Percentiles rank a stretch among this genome's conserved stretches.
phyloP scores from a whole-genome alignment of 345 rosid species.

The Firmiana major region DNA sequence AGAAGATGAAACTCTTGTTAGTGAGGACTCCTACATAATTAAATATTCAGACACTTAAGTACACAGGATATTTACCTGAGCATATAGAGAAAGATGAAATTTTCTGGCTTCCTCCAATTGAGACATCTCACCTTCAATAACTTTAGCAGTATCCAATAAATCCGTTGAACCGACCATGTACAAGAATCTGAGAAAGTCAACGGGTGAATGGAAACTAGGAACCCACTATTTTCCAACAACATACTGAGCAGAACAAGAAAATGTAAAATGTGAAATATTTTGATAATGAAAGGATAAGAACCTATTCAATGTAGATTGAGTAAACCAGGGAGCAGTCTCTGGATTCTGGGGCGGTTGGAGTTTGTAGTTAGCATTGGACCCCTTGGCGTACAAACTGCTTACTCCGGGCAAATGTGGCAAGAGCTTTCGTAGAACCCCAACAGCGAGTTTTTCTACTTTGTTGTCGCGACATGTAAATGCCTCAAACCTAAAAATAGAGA shows the following conservation, averaged over 20 bases:
- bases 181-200: slow-evolving; percentile 42
- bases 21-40: background rate
- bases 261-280: background rate
- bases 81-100: slow-evolving; percentile 50
- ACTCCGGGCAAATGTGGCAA: slow-evolving; percentile 48
- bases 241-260: background rate
- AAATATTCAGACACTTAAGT: slow-evolving; percentile 5
- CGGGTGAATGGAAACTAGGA: background rate
- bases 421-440: slow-evolving; percentile 42
- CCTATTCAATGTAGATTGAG: slow-evolving; percentile 52
- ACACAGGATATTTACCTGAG: slow-evolving; percentile 30
- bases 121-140: slow-evolving; percentile 50
- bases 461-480: slow-evolving; percentile 36
- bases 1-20: slow-evolving; percentile 11
- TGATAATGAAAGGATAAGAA: slow-evolving; percentile 8
- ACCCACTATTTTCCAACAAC: background rate
- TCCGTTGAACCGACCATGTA: slow-evolving; percentile 37
- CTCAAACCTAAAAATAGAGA: slow-evolving; percentile 37
- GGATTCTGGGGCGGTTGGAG: slow-evolving; percentile 35
- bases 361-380: slow-evolving; percentile 43
- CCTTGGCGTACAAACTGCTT: slow-evolving; percentile 30
- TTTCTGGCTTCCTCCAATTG: slow-evolving; percentile 62
- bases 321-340: slow-evolving; percentile 45
- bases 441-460: slow-evolving; percentile 42
- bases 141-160: slow-evolving; percentile 32